Evolutionary conservation across 345 rosid genomes (phyloP).

Genomic region (Melaleuca alternifolia): DNA sequence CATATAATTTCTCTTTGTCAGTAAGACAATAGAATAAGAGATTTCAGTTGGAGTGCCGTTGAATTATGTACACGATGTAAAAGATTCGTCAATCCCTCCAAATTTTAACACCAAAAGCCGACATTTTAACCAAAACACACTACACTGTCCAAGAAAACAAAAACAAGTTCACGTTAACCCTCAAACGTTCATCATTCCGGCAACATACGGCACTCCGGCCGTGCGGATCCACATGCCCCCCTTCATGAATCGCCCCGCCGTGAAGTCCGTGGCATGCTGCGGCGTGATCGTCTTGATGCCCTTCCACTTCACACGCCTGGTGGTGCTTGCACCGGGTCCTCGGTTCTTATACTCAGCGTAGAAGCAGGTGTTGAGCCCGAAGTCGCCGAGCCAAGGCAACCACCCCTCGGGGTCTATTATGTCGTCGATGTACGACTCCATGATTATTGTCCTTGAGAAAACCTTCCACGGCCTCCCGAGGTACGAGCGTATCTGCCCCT

Average conservation of each 20-base stretch:
- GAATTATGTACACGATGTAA: neutral
- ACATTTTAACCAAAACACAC: neutral
- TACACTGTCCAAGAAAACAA: neutral
- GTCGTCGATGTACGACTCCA: constrained; percentile 27
- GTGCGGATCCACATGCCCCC: constrained; percentile 44
- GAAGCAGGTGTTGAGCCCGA: constrained; percentile 45
- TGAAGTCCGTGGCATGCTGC: constrained; percentile 13
- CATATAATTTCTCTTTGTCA: neutral
- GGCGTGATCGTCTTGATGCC: constrained; percentile 42
- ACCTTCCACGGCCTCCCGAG: constrained; percentile 36
- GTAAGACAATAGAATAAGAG: neutral
- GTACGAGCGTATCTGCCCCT: constrained; percentile 7
- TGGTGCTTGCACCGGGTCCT: constrained; percentile 53
- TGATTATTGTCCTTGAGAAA: constrained; percentile 30
- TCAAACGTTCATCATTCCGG: constrained; percentile 12
- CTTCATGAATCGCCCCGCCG: constrained; percentile 26
- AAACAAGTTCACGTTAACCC: neutral
- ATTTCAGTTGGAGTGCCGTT: neutral
- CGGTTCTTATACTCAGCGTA: constrained; percentile 42
- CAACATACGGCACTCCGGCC: constrained; percentile 35
- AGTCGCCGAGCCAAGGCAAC: constrained; percentile 37
- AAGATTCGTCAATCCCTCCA: neutral
- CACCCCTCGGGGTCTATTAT: constrained; percentile 31
- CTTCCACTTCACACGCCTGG: constrained; percentile 40
- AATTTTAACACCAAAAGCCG: neutral